Conservation (phyloP, 768 basidiomycete genomes). For the Candolleomyces efflorescens region DNA sequence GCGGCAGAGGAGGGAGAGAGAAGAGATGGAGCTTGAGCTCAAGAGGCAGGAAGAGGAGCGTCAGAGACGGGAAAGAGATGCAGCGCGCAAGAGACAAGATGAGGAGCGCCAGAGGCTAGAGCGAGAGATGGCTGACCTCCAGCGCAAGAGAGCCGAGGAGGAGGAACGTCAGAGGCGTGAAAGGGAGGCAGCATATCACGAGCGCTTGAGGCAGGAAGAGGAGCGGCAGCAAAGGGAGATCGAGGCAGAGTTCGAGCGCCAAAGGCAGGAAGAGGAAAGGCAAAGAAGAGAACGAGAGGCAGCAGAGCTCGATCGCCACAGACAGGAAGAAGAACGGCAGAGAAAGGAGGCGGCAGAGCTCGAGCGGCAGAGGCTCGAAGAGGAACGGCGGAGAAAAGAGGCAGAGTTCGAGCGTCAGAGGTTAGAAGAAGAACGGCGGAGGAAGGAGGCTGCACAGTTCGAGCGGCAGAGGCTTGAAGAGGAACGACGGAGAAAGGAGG, state of each 20-base stretch:
- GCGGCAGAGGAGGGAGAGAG: constrained; percentile 24
- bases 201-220: background rate
- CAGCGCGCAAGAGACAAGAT: background rate
- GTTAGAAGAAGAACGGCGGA: constrained; percentile 9
- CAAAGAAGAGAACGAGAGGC: constrained; percentile 22
- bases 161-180: background rate
- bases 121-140: background rate
- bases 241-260: constrained; percentile 30
- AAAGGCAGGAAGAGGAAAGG: constrained; percentile 31
- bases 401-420: background rate
- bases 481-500: constrained; percentile 15
- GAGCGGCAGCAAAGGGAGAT: constrained; percentile 20
- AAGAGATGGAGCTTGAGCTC: background rate
- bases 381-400: background rate
- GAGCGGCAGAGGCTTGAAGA: constrained; percentile 10
- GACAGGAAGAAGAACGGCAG: background rate
- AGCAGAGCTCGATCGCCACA: background rate
- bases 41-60: background rate
- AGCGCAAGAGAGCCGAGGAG: background rate
- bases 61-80: background rate
- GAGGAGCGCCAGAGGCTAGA: background rate
- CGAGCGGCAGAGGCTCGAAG: background rate
- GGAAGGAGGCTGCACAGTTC: constrained; percentile 16
- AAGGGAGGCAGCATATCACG: background rate
- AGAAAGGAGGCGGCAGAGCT: background rate